Percentiles rank a stretch among this genome's conserved stretches.
phyloP scores from a whole-genome alignment of 306 rosid genomes.

The Begonia masoniana region DNA sequence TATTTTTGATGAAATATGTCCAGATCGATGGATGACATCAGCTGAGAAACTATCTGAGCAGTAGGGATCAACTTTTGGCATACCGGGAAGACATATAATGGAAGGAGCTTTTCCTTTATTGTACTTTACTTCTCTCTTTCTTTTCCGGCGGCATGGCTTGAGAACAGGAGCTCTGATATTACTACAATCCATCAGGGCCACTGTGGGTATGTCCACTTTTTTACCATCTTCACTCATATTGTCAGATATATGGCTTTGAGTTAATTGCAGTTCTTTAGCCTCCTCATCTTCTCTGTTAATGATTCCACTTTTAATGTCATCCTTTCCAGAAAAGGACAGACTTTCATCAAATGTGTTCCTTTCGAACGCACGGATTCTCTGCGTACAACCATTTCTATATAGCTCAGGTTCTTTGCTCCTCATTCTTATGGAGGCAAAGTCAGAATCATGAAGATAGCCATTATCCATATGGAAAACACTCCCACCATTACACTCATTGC shows the following conservation, averaged over 20 bases:
- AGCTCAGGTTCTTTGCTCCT: slow-evolving; percentile 70
- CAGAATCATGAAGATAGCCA: slow-evolving; percentile 36
- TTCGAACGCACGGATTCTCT: slow-evolving; percentile 79
- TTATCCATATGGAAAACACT: background rate
- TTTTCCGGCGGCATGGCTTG: slow-evolving; percentile 18
- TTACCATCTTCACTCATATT: slow-evolving; percentile 11
- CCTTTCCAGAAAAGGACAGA: background rate
- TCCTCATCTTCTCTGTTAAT: background rate
- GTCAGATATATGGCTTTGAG: slow-evolving; percentile 3
- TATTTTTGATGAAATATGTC: slow-evolving; percentile 15
- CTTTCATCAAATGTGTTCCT: slow-evolving; percentile 22
- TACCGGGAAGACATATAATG: slow-evolving; percentile 14
- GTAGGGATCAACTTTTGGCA: slow-evolving; percentile 17
- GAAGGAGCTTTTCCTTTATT: slow-evolving; percentile 13
- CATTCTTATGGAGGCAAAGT: slow-evolving; percentile 70
- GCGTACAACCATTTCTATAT: slow-evolving; percentile 85
- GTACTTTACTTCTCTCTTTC: slow-evolving; percentile 18
- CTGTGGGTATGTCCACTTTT: slow-evolving; percentile 18
- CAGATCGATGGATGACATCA: slow-evolving; percentile 15
- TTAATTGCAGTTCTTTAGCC: slow-evolving; percentile 14
- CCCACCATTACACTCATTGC: background rate
- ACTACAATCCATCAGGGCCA: slow-evolving; percentile 11
- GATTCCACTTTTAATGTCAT: background rate
- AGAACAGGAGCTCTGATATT: slow-evolving; percentile 13
- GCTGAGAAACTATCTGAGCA: slow-evolving; percentile 16